phyloP scores from a whole-genome alignment of 2,329 filamentous ascomycete genomes.

The Seiridium unicorne region DNA sequence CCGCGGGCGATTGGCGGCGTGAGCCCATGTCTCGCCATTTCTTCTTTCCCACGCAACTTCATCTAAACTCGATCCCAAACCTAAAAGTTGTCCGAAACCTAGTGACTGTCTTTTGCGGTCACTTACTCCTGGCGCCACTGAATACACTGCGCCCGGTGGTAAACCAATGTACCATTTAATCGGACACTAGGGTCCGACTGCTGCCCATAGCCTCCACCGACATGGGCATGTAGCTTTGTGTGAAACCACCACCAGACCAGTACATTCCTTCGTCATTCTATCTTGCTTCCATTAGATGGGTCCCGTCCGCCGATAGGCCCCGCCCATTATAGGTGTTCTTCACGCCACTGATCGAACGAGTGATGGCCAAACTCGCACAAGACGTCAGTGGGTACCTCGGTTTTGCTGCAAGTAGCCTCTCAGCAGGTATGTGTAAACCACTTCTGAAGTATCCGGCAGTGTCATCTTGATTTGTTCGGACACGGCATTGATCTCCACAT shows the following conservation, averaged over 20 bases:
- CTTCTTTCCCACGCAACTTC: background rate
- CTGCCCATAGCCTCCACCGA: background rate
- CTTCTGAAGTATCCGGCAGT: conserved; percentile 14
- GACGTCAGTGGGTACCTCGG: conserved; percentile 1
- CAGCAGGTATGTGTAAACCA: conserved; percentile 16
- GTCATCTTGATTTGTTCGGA: conserved; percentile 20
- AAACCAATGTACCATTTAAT: background rate
- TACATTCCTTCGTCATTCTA: background rate
- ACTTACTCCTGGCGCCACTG: background rate
- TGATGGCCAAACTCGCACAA: background rate
- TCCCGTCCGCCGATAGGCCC: too few relatives aligned
- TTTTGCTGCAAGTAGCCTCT: background rate
- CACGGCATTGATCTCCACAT: conserved; percentile 27
- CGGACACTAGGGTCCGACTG: background rate
- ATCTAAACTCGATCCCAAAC: background rate
- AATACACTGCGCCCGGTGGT: background rate
- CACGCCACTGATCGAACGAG: background rate
- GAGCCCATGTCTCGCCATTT: background rate
- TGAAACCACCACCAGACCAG: conserved; percentile 1
- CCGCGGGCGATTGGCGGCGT: background rate
- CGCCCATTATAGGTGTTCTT: background rate
- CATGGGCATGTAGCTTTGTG: background rate
- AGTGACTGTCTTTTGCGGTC: background rate
- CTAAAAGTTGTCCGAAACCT: background rate
- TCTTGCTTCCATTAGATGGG: background rate